A percentile compares a stretch with the other conserved stretches of the same genome.
These are phyloP conservation scores for Syzygium oleosum DNA, from an alignment of 345 rosid species.

Conservation along the genomic window DNA sequence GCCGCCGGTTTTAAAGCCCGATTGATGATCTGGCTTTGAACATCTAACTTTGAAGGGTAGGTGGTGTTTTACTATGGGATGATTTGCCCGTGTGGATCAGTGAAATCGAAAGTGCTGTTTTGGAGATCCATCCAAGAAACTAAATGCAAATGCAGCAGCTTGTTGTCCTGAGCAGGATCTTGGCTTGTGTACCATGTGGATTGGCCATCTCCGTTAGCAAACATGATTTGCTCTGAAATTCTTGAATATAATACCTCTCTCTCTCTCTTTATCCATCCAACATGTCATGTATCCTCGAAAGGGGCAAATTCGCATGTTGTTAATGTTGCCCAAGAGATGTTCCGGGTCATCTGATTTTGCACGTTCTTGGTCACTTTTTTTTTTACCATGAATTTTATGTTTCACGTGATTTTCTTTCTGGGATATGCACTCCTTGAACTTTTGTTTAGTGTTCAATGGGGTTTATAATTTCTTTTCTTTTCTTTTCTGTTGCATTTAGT, in stretches of 20 bases:
- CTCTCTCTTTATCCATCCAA: background rate
- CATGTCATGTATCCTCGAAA: background rate
- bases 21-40: no score
- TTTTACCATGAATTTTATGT: background rate
- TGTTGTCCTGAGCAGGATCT: no score
- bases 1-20: no score
- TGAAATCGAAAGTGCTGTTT: no score
- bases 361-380: background rate
- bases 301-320: background rate
- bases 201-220: background rate
- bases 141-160: no score
- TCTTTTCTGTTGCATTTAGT: background rate
- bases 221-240: background rate
- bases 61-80: no score
- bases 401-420: background rate
- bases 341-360: no score
- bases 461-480: background rate
- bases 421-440: background rate
- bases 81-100: no score
- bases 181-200: background rate
- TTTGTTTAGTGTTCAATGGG: background rate
- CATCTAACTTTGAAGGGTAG: no score
- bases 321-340: background rate
- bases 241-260: background rate
- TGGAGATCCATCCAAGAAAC: no score